Conservation (phyloP, 139 green algal genomes). For the Raphidocelis subcapitata region DNA sequence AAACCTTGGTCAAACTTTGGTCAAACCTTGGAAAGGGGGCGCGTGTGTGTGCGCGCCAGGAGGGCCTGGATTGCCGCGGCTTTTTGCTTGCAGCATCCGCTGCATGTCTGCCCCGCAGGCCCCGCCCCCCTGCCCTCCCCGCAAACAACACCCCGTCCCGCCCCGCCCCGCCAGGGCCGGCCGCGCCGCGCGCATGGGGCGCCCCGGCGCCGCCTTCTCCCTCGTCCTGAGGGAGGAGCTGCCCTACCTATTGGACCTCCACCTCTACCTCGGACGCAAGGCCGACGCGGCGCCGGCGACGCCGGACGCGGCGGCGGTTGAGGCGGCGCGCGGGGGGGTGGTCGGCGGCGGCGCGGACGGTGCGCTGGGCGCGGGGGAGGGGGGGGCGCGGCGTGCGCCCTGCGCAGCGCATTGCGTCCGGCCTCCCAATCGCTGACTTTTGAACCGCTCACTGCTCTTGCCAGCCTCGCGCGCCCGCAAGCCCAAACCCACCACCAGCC, state of each 20-base stretch:
- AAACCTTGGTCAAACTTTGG: too few species aligned
- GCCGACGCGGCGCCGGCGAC: constrained; percentile 3
- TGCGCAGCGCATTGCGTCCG: not conserved
- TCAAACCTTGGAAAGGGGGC: too few species aligned
- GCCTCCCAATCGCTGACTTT: not conserved
- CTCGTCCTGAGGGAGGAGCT: constrained; percentile 83
- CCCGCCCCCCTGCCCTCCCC: too few species aligned
- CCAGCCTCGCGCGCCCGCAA: too few species aligned
- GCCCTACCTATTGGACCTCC: constrained; percentile 93
- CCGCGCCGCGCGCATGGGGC: constrained; percentile 73
- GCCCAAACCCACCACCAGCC: too few species aligned
- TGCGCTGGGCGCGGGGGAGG: not conserved
- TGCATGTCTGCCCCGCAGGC: too few species aligned
- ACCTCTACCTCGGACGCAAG: constrained; percentile 89
- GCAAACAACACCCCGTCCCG: too few species aligned
- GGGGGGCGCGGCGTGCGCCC: not conserved
- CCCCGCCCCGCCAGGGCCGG: constrained; percentile 53
- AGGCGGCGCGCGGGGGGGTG: not conserved
- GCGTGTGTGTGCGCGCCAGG: too few species aligned
- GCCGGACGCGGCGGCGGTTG: constrained; percentile 8
- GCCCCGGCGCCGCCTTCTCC: constrained; percentile 60
- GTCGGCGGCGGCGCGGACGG: not conserved
- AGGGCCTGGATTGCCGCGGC: too few species aligned
- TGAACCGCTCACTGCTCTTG: too few species aligned
- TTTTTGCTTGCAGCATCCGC: too few species aligned